Evolutionary conservation across 2,329 filamentous ascomycete genomes (phyloP), one percentile per base, ranked within the genome.

Genomic region (Zasmidium angulare): DNA sequence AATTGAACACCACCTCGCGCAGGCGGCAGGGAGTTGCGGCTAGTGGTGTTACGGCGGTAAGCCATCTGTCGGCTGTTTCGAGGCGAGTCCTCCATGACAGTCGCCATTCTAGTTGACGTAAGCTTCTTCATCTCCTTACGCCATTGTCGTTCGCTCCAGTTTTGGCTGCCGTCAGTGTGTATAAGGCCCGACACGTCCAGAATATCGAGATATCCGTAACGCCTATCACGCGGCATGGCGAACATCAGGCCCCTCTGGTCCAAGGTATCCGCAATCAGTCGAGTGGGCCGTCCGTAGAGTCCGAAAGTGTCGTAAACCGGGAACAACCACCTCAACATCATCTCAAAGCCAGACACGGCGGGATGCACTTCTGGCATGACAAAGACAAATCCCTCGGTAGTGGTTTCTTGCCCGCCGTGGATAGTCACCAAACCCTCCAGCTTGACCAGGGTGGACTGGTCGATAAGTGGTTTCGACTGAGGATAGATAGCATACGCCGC

Each of bases 401-500:
- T 63, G 88, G 22, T 91, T 86, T 9, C 90, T 87, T 12, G 87
- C 20, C 53, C 84, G 0, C 89, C 88, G 76, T 97, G 92, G 43
- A 97, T 90, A 0, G 89, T 92, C 61, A 99, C 91, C 63, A 86
- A 86, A 10, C 93, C 95, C 76, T 99, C 95, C 24, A 99, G 84
- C 76, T 99, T 99, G 63, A 98, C 84, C 60, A 99, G 78, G 0
- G 93, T 97, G 1, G 95, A 98, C 60, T 93, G 90, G 67, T 99
- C 93, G 59, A 99, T 96, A 43, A 99, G 80, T 0, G 91, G 89
- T 76, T 96, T 96, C 17, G 92, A 89, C 73, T 98, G 93, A 0
- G 95, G 95, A 72, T 99, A 99, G 56, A 99, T 90, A 53, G 93
- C 92, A 72, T 96, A 98, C 17, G 92, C 93, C 1, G 93, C 90